Conservation (phyloP, 768 basidiomycete genomes). For the Lepiota subincarnata region DNA sequence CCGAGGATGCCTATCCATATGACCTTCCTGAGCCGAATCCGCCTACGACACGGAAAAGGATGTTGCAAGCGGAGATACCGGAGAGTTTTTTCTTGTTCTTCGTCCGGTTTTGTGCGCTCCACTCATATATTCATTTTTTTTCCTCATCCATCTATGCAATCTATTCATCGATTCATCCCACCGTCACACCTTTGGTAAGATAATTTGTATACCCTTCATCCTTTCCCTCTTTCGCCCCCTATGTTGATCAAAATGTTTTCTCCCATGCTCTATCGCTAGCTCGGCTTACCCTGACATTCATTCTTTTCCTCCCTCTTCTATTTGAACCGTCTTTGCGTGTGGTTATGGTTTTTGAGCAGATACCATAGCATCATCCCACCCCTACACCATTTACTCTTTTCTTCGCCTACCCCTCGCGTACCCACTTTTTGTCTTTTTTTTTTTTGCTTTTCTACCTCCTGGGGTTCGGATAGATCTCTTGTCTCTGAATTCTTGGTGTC, state of each 20-base stretch:
- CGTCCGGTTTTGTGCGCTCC: not conserved
- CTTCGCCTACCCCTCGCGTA: not conserved
- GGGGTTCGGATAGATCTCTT: not conserved
- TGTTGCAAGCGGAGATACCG: constrained; percentile 82
- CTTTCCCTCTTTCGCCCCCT: not conserved
- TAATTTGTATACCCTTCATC: not conserved
- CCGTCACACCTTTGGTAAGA: not conserved
- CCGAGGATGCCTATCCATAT: constrained; percentile 53
- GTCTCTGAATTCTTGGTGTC: not conserved
- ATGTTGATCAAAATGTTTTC: constrained; percentile 10
- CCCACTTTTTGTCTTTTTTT: not conserved
- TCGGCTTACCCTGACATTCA: not conserved
- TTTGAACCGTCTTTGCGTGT: not conserved
- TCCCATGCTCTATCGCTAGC: not conserved
- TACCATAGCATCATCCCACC: not conserved
- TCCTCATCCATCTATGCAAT: not conserved
- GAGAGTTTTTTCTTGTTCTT: constrained; percentile 54
- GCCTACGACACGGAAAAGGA: constrained; percentile 75
- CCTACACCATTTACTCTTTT: not conserved
- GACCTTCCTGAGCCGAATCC: constrained; percentile 62
- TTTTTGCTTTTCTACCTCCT: not conserved
- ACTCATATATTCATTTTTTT: not conserved
- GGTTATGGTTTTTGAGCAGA: not conserved
- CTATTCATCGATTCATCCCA: not conserved
- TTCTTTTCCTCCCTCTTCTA: not conserved